Evolutionary conservation across 164 flowering plant genomes (phyloP).

Genomic region (Euptelea pleiosperma): DNA sequence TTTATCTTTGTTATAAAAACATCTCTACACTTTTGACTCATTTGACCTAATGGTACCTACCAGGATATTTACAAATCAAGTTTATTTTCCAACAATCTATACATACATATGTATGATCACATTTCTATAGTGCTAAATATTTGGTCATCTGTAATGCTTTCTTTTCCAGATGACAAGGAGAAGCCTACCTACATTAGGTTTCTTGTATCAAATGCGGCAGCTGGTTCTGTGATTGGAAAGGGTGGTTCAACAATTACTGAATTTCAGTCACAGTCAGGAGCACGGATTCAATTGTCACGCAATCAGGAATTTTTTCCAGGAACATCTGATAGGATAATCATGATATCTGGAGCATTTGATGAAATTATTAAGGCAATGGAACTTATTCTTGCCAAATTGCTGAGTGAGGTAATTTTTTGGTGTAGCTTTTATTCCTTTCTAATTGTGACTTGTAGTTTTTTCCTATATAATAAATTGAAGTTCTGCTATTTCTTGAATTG

Average conservation of each 20-base stretch:
- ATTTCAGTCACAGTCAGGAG: conserved; percentile 85
- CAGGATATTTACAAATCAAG: too few relatives aligned
- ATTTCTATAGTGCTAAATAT: background rate
- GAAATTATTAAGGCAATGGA: conserved; percentile 73
- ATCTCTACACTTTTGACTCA: too few relatives aligned
- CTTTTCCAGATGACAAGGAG: conserved; percentile 48
- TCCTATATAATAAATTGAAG: background rate
- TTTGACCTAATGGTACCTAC: too few relatives aligned
- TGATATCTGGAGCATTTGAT: conserved; percentile 73
- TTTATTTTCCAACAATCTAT: too few relatives aligned
- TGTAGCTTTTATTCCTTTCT: background rate
- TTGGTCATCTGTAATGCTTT: background rate
- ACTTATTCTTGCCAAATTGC: conserved; percentile 66
- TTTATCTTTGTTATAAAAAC: too few relatives aligned
- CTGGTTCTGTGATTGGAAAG: conserved; percentile 97
- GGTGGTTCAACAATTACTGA: conserved; percentile 97
- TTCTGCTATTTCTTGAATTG: conserved; percentile 4
- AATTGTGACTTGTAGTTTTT: background rate
- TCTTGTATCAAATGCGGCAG: conserved; percentile 91
- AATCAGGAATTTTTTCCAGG: conserved; percentile 92
- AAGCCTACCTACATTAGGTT: conserved; percentile 67
- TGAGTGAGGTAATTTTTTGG: conserved; percentile 63
- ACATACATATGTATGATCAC: too few relatives aligned
- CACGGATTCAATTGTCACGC: conserved; percentile 87
- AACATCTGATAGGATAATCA: conserved; percentile 86